Conservation (phyloP, 2,329 filamentous ascomycete species). For the Sarocladium kiliense region DNA sequence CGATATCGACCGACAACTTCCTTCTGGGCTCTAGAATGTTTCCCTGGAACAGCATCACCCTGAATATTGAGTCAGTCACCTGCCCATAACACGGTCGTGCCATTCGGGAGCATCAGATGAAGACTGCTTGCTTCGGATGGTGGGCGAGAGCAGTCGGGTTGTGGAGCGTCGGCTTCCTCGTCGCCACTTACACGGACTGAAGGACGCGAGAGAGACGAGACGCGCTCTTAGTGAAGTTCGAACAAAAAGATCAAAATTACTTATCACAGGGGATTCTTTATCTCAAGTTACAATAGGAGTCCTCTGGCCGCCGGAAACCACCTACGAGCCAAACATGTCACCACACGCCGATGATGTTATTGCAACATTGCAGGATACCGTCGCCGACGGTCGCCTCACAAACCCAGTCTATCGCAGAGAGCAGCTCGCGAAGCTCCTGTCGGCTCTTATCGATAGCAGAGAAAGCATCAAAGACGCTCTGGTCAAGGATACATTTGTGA, state of each 20-base stretch:
- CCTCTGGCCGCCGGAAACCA: no score
- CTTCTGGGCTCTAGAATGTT: no score
- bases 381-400: background rate
- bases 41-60: no score
- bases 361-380: background rate
- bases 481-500: background rate
- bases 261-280: no score
- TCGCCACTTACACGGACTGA: slow-evolving; percentile 1
- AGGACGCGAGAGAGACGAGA: no score
- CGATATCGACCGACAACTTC: no score
- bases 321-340: background rate
- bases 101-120: background rate
- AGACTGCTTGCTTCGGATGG: background rate
- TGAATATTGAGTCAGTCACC: no score
- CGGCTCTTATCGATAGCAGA: background rate
- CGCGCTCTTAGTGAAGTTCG: no score
- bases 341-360: background rate
- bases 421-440: background rate
- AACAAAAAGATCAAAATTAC: no score
- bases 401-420: background rate
- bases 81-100: background rate
- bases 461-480: background rate
- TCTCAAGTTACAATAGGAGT: no score
- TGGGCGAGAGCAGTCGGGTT: background rate
- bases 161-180: background rate